phyloP scores from a whole-genome alignment of 2,329 filamentous ascomycete species.

The Xylogone sp. region DNA sequence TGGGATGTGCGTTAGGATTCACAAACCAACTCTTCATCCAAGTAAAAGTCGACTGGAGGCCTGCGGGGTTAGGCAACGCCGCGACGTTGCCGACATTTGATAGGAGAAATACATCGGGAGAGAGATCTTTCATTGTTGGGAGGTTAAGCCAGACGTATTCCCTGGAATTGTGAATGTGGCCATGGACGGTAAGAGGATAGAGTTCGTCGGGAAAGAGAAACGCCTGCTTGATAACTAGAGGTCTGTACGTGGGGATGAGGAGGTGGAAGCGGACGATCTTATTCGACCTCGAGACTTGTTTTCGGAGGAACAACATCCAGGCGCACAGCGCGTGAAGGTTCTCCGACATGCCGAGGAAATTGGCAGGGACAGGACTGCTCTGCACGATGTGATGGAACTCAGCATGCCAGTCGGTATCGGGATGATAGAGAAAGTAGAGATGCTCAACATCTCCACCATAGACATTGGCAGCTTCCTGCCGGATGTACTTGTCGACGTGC shows the following conservation, averaged over 20 bases:
- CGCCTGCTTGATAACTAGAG: constrained; percentile 33
- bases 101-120: not conserved
- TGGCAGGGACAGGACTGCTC: constrained; percentile 28
- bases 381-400: constrained; percentile 35
- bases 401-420: constrained; percentile 38
- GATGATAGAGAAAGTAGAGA: constrained; percentile 38
- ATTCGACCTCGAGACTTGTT: constrained; percentile 18
- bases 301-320: constrained; percentile 29
- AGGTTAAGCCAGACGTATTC: constrained; percentile 36
- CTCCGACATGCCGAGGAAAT: constrained; percentile 37
- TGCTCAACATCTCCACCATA: constrained; percentile 22
- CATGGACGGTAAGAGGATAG: constrained; percentile 35
- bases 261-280: constrained; percentile 30
- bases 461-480: constrained; percentile 4
- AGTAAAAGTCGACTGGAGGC: not conserved
- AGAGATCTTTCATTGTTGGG: constrained; percentile 13
- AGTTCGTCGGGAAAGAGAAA: constrained; percentile 33
- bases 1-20: not conserved
- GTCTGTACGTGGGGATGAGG: constrained; percentile 36
- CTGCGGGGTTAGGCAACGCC: not conserved
- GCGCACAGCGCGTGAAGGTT: constrained; percentile 36
- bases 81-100: not conserved
- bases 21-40: not conserved
- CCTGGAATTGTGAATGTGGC: constrained; percentile 34
- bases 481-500: constrained; percentile 11